Evolutionary conservation across 176 grass and related monocot species (phyloP), one percentile per base, ranked within the genome.

Genomic region (Oryza coarctata): DNA sequence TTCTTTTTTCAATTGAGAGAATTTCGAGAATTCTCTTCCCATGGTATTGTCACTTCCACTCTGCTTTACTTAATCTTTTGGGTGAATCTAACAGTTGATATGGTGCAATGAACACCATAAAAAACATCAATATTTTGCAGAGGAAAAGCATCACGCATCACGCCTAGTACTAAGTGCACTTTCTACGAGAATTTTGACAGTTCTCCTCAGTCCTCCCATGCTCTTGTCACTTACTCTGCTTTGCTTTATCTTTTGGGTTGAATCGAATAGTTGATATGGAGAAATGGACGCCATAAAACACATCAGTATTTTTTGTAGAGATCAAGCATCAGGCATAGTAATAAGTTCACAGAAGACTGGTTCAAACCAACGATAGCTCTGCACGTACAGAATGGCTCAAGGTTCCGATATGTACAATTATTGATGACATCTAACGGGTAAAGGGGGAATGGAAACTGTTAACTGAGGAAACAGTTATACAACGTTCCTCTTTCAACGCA

Each of bases 331-430:
- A 17, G 23, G 22, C 14, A 77, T 43, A 45, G 15, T 9, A 35
- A 12, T 13, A 28, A 12, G 23, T 17, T 6, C 50, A 69, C 50
- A 76, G 17, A 31, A 66, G 55, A 27, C 18, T 9, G 2, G 4
- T 15, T 35, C 20, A 28, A 29, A 83, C 76, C 18, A 9, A n/a
- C 5, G 52, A 58, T 58, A 28, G 60, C 33, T 25, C 41, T 2
- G 9, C 58, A 84, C 12, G 36, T 35, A 55, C 77, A 64, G 7
- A 81, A 76, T 36, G 63, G 5, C 72, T 36, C 71, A 57, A 80
- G 31, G 22, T 28, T 31, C 23, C 3, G 7, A 50, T 89, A 89
- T 76, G 38, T 85, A 89, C 87, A 89, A n/a, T n/a, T 29, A 29
- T 32, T 45, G 20, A 45, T 9, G 10, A 63, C 29, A 52, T 2